Evolutionary conservation across 1,139 yeast species (phyloP).

Genomic region (Pneumocystis oryctolagi): DNA sequence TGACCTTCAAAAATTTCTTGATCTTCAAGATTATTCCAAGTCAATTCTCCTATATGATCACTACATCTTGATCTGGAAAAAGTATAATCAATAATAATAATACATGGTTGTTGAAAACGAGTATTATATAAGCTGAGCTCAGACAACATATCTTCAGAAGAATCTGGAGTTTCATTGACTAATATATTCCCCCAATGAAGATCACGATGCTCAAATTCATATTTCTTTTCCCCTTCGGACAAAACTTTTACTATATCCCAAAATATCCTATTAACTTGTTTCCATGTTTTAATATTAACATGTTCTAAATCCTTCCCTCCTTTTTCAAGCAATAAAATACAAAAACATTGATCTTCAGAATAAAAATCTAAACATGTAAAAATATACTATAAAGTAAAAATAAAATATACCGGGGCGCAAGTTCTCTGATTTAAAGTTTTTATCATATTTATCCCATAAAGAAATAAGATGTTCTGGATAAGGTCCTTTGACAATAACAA

Average conservation of each 20-base stretch:
- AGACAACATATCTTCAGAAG: constrained; percentile 1
- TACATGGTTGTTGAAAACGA: constrained; percentile 19
- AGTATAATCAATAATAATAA: constrained; percentile 45
- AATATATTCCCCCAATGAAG: constrained; percentile 49
- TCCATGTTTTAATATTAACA: constrained; percentile 34
- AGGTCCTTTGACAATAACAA: constrained; percentile 34
- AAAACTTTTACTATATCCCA: constrained; percentile 38
- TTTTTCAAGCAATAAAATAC: constrained; percentile 33
- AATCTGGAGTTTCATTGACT: constrained; percentile 16
- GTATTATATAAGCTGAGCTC: constrained; percentile 3
- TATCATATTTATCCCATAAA: constrained; percentile 32
- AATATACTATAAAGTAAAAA: constrained; percentile 2
- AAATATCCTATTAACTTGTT: constrained; percentile 38
- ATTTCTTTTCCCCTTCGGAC: constrained; percentile 35
- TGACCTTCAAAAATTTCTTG: constrained; percentile 39
- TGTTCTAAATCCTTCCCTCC: constrained; percentile 37
- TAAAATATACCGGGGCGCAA: constrained; percentile 20
- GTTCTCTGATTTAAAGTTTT: constrained; percentile 22
- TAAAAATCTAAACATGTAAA: constrained; percentile 25
- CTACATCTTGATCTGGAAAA: constrained; percentile 32
- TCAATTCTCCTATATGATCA: constrained; percentile 15
- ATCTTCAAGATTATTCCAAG: constrained; percentile 30
- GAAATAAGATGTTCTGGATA: constrained; percentile 30
- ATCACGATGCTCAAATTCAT: constrained; percentile 53
- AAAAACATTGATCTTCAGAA: constrained; percentile 28